phyloP scores from a whole-genome alignment of 495 filamentous ascomycete species.

The Xeromyces bisporus region DNA sequence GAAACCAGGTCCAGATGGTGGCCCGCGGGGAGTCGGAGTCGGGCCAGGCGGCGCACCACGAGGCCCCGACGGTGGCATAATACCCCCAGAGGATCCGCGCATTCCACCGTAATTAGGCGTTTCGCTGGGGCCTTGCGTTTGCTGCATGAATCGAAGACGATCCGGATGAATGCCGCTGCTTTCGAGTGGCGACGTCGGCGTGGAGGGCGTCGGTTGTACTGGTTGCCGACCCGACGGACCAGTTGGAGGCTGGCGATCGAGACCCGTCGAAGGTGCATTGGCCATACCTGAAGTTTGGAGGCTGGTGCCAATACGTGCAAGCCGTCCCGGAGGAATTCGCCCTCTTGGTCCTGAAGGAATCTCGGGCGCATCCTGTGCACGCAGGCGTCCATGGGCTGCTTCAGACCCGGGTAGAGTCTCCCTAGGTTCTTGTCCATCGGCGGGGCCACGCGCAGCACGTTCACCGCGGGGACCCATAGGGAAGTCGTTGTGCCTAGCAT shows the following conservation, averaged over 20 bases:
- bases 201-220: conserved; percentile 11
- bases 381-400: conserved; percentile 37
- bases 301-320: conserved; percentile 17
- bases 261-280: conserved; percentile 9
- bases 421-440: conserved; percentile 14
- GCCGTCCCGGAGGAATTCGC: conserved; percentile 16
- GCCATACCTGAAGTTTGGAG: conserved; percentile 9
- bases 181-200: conserved; percentile 12
- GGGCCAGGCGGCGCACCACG: conserved; percentile 16
- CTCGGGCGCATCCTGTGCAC: conserved; percentile 36
- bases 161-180: conserved; percentile 33
- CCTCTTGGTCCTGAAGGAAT: conserved; percentile 59
- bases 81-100: conserved; percentile 9
- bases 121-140: conserved; percentile 11
- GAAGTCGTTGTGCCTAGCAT: conserved; percentile 18
- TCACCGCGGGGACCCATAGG: conserved; percentile 26
- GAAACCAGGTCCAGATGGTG: conserved; percentile 12
- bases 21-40: conserved; percentile 12
- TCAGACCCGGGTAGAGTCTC: conserved; percentile 20
- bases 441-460: conserved; percentile 8
- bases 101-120: conserved; percentile 6
- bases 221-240: conserved; percentile 20
- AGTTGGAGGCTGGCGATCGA: conserved; percentile 22
- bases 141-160: conserved; percentile 22
- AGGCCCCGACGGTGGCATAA: conserved; percentile 24